These are phyloP conservation scores for Capsicum baccatum DNA, from an alignment of 257 asterid species.

Conservation along the genomic window DNA sequence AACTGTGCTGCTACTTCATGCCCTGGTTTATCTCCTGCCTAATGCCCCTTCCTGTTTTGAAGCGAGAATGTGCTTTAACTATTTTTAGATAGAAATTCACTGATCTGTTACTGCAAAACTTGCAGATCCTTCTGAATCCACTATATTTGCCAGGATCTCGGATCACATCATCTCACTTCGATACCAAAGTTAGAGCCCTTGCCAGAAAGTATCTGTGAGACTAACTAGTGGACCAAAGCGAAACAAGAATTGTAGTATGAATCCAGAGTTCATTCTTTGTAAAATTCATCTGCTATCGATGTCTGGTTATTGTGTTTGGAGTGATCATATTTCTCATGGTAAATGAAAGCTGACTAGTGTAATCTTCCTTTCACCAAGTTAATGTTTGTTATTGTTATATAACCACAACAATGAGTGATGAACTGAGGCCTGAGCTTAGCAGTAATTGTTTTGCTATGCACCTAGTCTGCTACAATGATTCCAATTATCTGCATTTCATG, in stretches of 20 bases:
- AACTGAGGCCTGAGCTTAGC: neutral
- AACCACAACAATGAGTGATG: neutral
- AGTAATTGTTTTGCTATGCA: neutral
- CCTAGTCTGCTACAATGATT: neutral
- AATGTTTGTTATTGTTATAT: neutral
- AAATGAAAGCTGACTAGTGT: neutral
- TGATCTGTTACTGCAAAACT: slow-evolving; percentile 30
- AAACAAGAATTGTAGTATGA: neutral
- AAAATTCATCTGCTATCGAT: neutral
- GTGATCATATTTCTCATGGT: neutral
- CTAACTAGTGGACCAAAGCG: neutral
- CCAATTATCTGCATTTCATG: neutral
- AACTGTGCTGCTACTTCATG: slow-evolving; percentile 1
- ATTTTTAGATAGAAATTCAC: neutral
- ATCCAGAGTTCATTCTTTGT: neutral
- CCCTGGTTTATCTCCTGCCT: neutral
- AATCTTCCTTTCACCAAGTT: neutral
- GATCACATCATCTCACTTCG: slow-evolving; percentile 90
- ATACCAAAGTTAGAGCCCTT: slow-evolving; percentile 93
- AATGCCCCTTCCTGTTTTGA: neutral
- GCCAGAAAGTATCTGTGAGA: slow-evolving; percentile 86
- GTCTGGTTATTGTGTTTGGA: slow-evolving; percentile 18
- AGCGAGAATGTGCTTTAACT: neutral
- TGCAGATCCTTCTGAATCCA: slow-evolving; percentile 95
- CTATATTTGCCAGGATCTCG: slow-evolving; percentile 97